Evolutionary conservation across 83 land plant genomes (phyloP), one percentile per base, ranked within the genome.

Genomic region (Picea engelmannii): DNA sequence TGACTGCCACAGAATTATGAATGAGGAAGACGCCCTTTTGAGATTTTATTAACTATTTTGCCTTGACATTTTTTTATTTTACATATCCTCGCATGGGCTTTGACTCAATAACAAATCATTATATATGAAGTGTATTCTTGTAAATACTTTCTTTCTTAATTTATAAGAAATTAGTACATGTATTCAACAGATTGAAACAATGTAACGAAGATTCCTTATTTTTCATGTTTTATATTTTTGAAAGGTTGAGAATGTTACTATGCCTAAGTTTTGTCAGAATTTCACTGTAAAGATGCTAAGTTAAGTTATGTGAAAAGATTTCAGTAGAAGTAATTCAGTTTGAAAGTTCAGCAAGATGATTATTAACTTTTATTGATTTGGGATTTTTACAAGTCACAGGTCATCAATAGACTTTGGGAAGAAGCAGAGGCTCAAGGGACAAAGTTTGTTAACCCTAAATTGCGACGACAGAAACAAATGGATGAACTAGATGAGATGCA

Each of bases 401-500:
- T 40, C 21, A 83, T 85, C 68, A 86, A 83, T 31, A 83, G 83
- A 83, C 79, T 89, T 10, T 49, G 80, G 62, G 79, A 80, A 66
- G 89, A 89, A 86, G 91, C 91, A 66, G 35, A 81, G 70, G 91
- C 85, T 67, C 80, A 86, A 83, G 91, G 93, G 11, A 84, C 86
- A 80, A 74, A 76, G 38, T 91, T 78, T 80, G 86, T 82, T 83
- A 21, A 80, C 1, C 31, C 80, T 49, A 86, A 83, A 84, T 66
- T 91, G 71, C 86, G 90, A 35, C 82, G 93, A 61, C 85, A 91
- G 44, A 23, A 81, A 5, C 91, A 93, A 71, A 93, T 93, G 95
- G 90, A 93, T 81, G 95, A 91, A 81, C 89, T 91, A 82, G 91
- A 93, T 75, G 71, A 87, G 1, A 83, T 91, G 12, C 93, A 89